A percentile compares a stretch with the other conserved stretches of the same genome.
Evolutionary conservation across 352 stramenopile species (phyloP).

Genomic region (Phytophthora europaea): DNA sequence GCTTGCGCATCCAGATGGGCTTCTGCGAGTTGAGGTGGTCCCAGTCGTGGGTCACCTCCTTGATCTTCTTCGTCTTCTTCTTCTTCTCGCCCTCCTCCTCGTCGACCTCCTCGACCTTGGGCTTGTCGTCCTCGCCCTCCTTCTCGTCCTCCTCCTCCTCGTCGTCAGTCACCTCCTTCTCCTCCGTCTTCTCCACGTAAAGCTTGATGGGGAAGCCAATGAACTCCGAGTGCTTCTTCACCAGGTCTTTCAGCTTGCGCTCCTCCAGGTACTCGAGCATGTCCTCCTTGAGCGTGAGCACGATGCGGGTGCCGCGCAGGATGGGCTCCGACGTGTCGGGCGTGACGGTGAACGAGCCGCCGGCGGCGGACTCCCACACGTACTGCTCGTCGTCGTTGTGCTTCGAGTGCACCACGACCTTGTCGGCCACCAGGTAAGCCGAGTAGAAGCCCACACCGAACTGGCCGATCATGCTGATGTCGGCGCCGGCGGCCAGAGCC

Average conservation of each 20-base stretch:
- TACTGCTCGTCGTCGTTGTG: slow-evolving; percentile 99
- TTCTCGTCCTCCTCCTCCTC: slow-evolving; percentile 98
- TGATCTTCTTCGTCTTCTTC: slow-evolving; percentile 98
- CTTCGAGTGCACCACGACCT: slow-evolving; percentile 99
- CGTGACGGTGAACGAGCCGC: slow-evolving; percentile 98
- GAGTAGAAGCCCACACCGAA: slow-evolving; percentile 99
- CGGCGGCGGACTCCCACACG: slow-evolving; percentile 98
- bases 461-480: slow-evolving; percentile 99
- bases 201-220: slow-evolving; percentile 99
- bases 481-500: slow-evolving; percentile 96
- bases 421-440: slow-evolving; percentile 99
- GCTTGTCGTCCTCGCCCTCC: slow-evolving; percentile 96
- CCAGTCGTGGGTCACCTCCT: slow-evolving; percentile 99
- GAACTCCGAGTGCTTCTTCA: slow-evolving; percentile 99
- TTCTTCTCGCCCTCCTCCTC: slow-evolving; percentile 98
- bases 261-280: slow-evolving; percentile 99
- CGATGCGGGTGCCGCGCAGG: slow-evolving; percentile 95
- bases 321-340: slow-evolving; percentile 92
- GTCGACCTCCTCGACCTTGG: slow-evolving; percentile 97
- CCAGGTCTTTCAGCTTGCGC: slow-evolving; percentile 98
- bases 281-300: slow-evolving; percentile 99
- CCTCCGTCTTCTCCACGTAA: slow-evolving; percentile 99
- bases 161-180: slow-evolving; percentile 99
- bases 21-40: slow-evolving; percentile 99
- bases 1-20: slow-evolving; percentile 99